These are phyloP conservation scores for Apocynum venetum DNA, from an alignment of 257 asterid genomes.

Conservation along the genomic window DNA sequence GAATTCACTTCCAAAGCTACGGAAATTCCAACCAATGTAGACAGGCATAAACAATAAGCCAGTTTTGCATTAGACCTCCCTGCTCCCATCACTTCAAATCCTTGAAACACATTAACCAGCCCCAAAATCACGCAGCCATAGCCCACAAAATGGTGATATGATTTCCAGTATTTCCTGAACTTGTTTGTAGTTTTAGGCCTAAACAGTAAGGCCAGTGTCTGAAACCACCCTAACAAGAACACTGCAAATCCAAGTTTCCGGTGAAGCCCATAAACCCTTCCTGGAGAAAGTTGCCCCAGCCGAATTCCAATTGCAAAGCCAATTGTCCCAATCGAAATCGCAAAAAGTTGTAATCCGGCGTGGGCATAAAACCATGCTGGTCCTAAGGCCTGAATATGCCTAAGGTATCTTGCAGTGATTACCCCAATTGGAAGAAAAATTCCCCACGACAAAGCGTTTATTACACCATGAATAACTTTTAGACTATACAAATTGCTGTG, in stretches of 20 bases:
- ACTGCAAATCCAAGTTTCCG: conserved; percentile 73
- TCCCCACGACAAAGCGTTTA: conserved; percentile 81
- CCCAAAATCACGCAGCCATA: conserved; percentile 81
- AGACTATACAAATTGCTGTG: conserved; percentile 33
- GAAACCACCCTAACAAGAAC: conserved; percentile 77
- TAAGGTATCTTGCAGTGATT: conserved; percentile 59
- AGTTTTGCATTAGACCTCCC: conserved; percentile 41
- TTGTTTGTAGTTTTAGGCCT: conserved; percentile 81
- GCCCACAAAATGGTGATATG: conserved; percentile 91
- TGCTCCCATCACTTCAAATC: conserved; percentile 76
- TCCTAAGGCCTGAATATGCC: conserved; percentile 54
- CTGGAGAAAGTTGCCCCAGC: conserved; percentile 70
- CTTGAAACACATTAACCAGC: conserved; percentile 75
- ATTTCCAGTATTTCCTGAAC: conserved; percentile 84
- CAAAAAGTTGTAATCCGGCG: conserved; percentile 67
- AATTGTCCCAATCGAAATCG: conserved; percentile 56
- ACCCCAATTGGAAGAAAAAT: conserved; percentile 73
- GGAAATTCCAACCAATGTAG: conserved; percentile 63
- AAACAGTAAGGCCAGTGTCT: conserved; percentile 70
- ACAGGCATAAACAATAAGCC: conserved; percentile 62
- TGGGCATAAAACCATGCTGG: conserved; percentile 81
- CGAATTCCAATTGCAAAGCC: conserved; percentile 74
- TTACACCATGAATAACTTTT: conserved; percentile 50
- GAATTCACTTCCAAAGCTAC: conserved; percentile 86
- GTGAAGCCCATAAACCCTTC: conserved; percentile 58